Evolutionary conservation across 768 basidiomycete species (phyloP).

Genomic region (Pisolithus albus): DNA sequence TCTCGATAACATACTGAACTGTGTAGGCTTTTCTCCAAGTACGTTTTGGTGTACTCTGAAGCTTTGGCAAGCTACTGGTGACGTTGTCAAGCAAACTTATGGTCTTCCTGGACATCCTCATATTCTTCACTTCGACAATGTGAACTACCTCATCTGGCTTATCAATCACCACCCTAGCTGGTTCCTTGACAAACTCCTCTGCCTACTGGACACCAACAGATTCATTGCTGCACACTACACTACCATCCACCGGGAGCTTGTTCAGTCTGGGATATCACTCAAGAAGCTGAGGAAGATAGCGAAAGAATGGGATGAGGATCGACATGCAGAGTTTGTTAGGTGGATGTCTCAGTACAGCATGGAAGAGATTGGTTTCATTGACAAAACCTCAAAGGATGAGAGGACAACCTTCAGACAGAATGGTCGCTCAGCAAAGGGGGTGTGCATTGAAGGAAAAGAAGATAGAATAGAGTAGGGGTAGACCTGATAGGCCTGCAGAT

Average conservation of each 20-base stretch:
- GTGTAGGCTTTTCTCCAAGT: neutral
- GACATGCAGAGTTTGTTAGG: slow-evolving; percentile 18
- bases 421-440: neutral
- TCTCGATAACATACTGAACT: neutral
- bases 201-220: neutral
- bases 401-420: neutral
- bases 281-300: slow-evolving; percentile 32
- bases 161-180: neutral
- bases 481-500: too few relatives aligned
- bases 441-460: too few relatives aligned
- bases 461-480: too few relatives aligned
- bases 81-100: neutral
- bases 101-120: neutral
- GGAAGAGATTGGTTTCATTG: neutral
- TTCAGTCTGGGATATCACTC: slow-evolving; percentile 13
- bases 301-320: slow-evolving; percentile 21
- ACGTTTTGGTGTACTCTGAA: neutral
- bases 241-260: neutral
- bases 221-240: slow-evolving; percentile 1
- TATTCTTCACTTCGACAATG: neutral
- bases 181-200: slow-evolving; percentile 1
- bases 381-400: neutral
- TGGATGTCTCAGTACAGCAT: neutral
- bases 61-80: slow-evolving; percentile 1
- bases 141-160: neutral